A percentile compares a stretch with the other conserved stretches of the same genome.
Evolutionary conservation across 768 basidiomycete genomes (phyloP).

Genomic region (Coprinellus micaceus): DNA sequence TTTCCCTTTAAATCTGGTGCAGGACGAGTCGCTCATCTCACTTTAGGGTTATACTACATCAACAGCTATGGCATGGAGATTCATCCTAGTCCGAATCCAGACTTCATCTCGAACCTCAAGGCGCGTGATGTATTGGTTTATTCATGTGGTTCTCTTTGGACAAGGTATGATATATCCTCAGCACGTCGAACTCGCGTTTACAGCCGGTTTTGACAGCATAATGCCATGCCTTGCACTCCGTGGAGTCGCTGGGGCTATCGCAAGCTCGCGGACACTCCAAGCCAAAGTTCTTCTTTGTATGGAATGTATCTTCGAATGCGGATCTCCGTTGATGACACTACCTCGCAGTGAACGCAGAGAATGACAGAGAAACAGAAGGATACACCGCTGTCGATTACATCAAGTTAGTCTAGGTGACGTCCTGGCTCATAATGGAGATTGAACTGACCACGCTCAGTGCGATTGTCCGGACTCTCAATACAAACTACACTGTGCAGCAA

Average conservation of each 20-base stretch:
- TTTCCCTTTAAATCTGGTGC: conserved; percentile 7
- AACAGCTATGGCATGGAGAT: conserved; percentile 91
- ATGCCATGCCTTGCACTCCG: conserved; percentile 88
- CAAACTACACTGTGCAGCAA: conserved; percentile 46
- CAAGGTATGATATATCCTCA: conserved; percentile 51
- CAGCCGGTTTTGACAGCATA: conserved; percentile 47
- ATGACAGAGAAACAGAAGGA: conserved; percentile 87
- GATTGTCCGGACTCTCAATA: conserved; percentile 67
- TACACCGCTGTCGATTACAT: conserved; percentile 87
- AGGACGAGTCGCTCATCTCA: conserved; percentile 7
- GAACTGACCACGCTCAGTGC: conserved; percentile 38
- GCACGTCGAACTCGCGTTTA: background rate
- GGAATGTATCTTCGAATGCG: conserved; percentile 22
- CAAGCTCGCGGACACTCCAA: conserved; percentile 62
- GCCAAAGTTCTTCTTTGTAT: conserved; percentile 84
- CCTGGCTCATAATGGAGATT: background rate
- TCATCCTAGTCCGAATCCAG: conserved; percentile 83
- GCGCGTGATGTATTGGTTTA: conserved; percentile 74
- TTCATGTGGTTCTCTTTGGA: conserved; percentile 94
- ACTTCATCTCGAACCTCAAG: conserved; percentile 62
- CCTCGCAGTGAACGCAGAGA: conserved; percentile 74
- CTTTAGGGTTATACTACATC: conserved; percentile 76
- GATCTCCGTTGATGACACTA: background rate
- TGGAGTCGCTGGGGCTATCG: conserved; percentile 75
- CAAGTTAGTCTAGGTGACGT: conserved; percentile 37